These are phyloP conservation scores for Elongisporangium senticosum DNA, from an alignment of 352 stramenopile species.

Conservation along the genomic window DNA sequence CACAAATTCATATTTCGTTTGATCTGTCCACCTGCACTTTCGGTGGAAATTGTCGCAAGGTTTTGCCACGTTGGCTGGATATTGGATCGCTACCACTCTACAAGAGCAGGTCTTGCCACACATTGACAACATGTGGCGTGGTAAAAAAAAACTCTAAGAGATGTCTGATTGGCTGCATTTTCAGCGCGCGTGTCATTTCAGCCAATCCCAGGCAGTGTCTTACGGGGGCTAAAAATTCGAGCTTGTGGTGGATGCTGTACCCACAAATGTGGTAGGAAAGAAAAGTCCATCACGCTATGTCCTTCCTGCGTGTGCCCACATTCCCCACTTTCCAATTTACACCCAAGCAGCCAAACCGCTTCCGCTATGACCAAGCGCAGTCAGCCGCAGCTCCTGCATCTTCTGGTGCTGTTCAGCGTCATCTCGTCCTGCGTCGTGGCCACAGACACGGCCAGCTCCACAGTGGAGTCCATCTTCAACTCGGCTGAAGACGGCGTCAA, in stretches of 20 bases:
- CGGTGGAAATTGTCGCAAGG: background rate
- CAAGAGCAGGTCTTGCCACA: background rate
- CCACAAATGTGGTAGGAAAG: background rate
- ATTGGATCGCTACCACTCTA: background rate
- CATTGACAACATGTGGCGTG: background rate
- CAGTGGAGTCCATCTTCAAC: slow-evolving; percentile 30
- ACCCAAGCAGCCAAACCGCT: background rate
- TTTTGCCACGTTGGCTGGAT: background rate
- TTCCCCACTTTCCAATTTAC: background rate
- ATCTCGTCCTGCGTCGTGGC: slow-evolving; percentile 7
- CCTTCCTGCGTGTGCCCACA: background rate
- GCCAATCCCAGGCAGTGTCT: background rate
- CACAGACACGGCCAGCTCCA: slow-evolving; percentile 17
- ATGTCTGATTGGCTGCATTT: background rate
- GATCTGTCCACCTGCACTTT: background rate
- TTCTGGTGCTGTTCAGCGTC: slow-evolving; percentile 19
- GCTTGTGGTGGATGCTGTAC: background rate
- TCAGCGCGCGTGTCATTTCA: background rate
- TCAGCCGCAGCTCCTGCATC: background rate
- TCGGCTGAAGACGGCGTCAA: slow-evolving; percentile 28
- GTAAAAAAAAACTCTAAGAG: background rate
- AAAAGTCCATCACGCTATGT: background rate
- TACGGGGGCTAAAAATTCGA: background rate
- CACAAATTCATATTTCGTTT: no score
- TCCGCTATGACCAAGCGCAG: background rate